phyloP scores from a whole-genome alignment of 139 green algal genomes.

The Chlorella sp. region DNA sequence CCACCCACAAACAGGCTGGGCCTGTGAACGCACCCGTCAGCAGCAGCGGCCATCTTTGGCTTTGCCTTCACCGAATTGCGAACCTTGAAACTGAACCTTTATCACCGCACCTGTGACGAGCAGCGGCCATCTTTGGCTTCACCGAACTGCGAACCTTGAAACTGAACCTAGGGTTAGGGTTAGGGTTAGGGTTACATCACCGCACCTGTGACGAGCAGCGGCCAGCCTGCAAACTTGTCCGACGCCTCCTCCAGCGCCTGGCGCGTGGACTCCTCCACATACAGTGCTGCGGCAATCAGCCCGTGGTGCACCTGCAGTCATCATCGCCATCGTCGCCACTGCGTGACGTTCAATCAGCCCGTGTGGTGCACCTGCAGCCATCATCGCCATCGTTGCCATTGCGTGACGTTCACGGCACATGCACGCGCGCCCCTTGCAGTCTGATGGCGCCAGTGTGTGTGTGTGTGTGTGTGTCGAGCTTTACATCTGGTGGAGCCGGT shows the following conservation, averaged over 20 bases:
- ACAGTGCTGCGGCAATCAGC: constrained; percentile 41
- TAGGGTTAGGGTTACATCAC: not conserved
- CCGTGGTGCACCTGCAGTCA: constrained; percentile 25
- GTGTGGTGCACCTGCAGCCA: too few relatives aligned
- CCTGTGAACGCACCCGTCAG: not conserved
- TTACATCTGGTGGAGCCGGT: too few relatives aligned
- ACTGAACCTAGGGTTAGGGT: not conserved
- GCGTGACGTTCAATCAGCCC: too few relatives aligned
- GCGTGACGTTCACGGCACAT: too few relatives aligned
- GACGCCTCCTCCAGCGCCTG: constrained; percentile 28
- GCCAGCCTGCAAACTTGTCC: constrained; percentile 34
- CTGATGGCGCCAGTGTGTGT: too few relatives aligned
- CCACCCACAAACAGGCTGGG: too few relatives aligned
- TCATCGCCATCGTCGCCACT: too few relatives aligned
- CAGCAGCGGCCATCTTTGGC: not conserved
- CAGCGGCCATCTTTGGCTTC: not conserved
- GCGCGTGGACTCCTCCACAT: constrained; percentile 39
- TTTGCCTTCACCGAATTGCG: not conserved
- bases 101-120: not conserved
- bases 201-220: constrained; percentile 40
- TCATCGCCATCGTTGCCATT: too few relatives aligned
- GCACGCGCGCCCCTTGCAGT: too few relatives aligned
- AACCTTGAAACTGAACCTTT: not conserved
- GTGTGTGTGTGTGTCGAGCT: too few relatives aligned
- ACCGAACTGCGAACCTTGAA: not conserved